Conservation (phyloP, 176 grass and related monocot species). For the Aegilops speltoides region DNA sequence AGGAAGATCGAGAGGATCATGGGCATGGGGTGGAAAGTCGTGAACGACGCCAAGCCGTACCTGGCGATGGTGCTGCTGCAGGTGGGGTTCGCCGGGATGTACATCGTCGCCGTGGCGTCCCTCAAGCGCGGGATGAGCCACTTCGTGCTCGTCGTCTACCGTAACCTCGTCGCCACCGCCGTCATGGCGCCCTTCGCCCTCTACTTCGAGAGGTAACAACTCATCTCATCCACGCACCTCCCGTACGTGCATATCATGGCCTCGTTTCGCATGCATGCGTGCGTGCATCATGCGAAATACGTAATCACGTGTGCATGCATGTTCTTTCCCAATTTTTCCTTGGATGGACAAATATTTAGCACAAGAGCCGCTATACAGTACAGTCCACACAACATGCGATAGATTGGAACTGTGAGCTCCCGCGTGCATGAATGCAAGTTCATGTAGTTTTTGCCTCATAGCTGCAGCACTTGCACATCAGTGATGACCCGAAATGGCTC, state of each 20-base stretch:
- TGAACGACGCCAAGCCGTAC: constrained; percentile 70
- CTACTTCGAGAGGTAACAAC: constrained; percentile 64
- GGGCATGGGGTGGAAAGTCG: constrained; percentile 26
- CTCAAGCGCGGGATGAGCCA: constrained; percentile 89
- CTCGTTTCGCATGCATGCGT: neutral
- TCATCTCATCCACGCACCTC: neutral
- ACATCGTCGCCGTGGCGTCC: constrained; percentile 60
- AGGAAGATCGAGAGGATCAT: neutral
- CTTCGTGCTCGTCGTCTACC: constrained; percentile 87
- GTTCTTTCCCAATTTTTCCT: neutral
- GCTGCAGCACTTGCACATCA: neutral
- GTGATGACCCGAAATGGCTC: too few species aligned
- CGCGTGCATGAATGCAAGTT: too few species aligned
- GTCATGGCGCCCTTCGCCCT: constrained; percentile 84
- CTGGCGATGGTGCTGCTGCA: constrained; percentile 88
- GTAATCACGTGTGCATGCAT: neutral
- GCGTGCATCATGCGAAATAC: too few species aligned
- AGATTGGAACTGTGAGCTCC: too few species aligned
- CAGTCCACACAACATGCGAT: too few species aligned
- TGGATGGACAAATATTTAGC: neutral
- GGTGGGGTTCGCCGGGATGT: constrained; percentile 88
- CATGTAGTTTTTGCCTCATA: neutral
- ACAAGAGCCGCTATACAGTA: too few species aligned
- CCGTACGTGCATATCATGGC: too few species aligned
- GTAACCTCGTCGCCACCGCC: constrained; percentile 57